A percentile compares a stretch with the other conserved stretches of the same genome.
phyloP scores from a whole-genome alignment of 2,329 filamentous ascomycete genomes.

The Diaporthe ampelina region DNA sequence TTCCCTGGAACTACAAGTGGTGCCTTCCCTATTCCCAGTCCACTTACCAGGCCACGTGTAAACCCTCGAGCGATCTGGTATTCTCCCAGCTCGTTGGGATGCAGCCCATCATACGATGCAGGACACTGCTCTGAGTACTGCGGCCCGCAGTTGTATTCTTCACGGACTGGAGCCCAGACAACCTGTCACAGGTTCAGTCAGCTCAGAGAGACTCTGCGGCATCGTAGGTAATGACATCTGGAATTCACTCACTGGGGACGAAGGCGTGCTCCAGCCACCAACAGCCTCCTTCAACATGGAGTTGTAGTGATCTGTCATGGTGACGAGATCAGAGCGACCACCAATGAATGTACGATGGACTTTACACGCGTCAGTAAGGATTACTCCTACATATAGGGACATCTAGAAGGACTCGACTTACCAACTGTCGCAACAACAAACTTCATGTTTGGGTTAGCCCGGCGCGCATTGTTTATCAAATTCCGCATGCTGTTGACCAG shows the following conservation, averaged over 20 bases:
- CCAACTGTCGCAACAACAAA: constrained; percentile 49
- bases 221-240: not conserved
- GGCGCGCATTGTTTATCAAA: constrained; percentile 49
- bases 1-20: not conserved
- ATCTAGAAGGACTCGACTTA: constrained; percentile 42
- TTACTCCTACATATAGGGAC: not conserved
- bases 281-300: constrained; percentile 44
- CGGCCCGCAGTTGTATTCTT: constrained; percentile 47
- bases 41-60: constrained; percentile 46
- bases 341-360: constrained; percentile 10
- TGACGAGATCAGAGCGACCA: constrained; percentile 36
- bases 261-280: constrained; percentile 44
- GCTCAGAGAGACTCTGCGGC: constrained; percentile 45
- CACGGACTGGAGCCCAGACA: constrained; percentile 43
- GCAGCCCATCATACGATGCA: constrained; percentile 56
- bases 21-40: not conserved
- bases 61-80: constrained; percentile 58
- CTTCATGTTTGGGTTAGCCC: constrained; percentile 46
- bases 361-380: not conserved
- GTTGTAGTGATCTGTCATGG: constrained; percentile 47
- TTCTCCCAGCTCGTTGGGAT: constrained; percentile 57
- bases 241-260: constrained; percentile 47
- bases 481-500: constrained; percentile 44
- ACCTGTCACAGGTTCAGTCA: not conserved
- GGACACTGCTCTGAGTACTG: constrained; percentile 41